phyloP scores from a whole-genome alignment of 805 yeast genomes.

The Saccharomyces cerevisiae region DNA sequence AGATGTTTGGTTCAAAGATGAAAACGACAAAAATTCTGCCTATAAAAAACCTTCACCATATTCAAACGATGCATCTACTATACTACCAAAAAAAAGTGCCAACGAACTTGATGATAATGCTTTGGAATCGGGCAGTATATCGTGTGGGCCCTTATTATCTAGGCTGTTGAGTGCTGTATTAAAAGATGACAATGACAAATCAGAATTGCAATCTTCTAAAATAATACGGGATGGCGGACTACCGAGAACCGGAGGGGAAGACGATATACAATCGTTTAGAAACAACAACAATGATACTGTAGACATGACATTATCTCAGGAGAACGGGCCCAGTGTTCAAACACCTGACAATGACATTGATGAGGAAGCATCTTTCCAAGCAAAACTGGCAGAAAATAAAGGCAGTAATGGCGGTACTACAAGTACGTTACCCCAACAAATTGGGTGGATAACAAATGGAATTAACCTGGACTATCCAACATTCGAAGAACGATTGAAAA shows the following conservation, averaged over 20 bases:
- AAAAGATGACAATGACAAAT: conserved; percentile 17
- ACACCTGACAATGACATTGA: conserved; percentile 18
- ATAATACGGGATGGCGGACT: background rate
- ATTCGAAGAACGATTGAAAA: conserved; percentile 77
- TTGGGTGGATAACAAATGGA: conserved; percentile 40
- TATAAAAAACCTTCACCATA: conserved; percentile 38
- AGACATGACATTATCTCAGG: background rate
- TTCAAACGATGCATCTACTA: conserved; percentile 35
- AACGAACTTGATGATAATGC: conserved; percentile 45
- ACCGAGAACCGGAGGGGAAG: background rate
- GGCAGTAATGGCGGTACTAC: conserved; percentile 16
- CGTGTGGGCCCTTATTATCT: conserved; percentile 87
- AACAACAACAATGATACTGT: background rate
- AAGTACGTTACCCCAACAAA: conserved; percentile 35
- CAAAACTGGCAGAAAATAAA: background rate
- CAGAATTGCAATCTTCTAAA: background rate
- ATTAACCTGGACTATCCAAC: conserved; percentile 59
- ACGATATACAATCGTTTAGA: background rate
- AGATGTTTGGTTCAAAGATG: conserved; percentile 83
- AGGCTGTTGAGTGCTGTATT: conserved; percentile 76
- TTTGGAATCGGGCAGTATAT: conserved; percentile 63
- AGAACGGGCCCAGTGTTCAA: conserved; percentile 9
- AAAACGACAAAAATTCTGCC: conserved; percentile 39
- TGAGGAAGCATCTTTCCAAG: background rate
- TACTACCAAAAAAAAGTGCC: conserved; percentile 51